A percentile compares a stretch with the other conserved stretches of the same genome.
These are phyloP conservation scores for Borealophlyctis nickersoniae DNA, from an alignment of 192 early-diverging fungal species.

Conservation along the genomic window DNA sequence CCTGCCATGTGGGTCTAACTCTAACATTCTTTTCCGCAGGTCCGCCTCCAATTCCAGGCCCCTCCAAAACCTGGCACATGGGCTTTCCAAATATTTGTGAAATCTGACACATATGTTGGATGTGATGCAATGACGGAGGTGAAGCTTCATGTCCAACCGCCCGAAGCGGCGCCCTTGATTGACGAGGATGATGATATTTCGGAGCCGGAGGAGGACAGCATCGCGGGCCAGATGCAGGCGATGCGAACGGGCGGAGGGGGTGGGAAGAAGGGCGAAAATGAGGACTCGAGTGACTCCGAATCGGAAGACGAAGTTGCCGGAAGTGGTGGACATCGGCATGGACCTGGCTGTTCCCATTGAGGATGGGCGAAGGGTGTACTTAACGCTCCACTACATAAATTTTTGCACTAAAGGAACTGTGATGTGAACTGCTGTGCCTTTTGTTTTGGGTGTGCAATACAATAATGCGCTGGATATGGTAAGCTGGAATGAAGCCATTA, in stretches of 20 bases:
- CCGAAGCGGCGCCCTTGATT: slow-evolving; percentile 68
- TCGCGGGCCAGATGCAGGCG: slow-evolving; percentile 93
- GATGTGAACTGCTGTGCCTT: too few species aligned
- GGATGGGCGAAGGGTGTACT: too few species aligned
- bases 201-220: slow-evolving; percentile 92
- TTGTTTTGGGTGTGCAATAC: too few species aligned
- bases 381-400: too few species aligned
- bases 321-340: too few species aligned
- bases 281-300: slow-evolving; percentile 33
- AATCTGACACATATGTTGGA: slow-evolving; percentile 85
- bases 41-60: slow-evolving; percentile 89
- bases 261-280: slow-evolving; percentile 19
- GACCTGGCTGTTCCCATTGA: not conserved
- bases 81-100: slow-evolving; percentile 78
- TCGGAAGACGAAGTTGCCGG: slow-evolving; percentile 16
- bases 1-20: too few species aligned
- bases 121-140: slow-evolving; percentile 78
- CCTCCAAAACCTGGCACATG: slow-evolving; percentile 81
- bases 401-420: too few species aligned
- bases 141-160: slow-evolving; percentile 61
- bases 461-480: too few species aligned
- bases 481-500: too few species aligned
- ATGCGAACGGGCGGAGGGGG: slow-evolving; percentile 41
- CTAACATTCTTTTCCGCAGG: slow-evolving; percentile 4
- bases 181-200: slow-evolving; percentile 91